Base-by-base conservation (phyloP, 352 stramenopile genomes). In the Phytophthora hybrid region DNA sequence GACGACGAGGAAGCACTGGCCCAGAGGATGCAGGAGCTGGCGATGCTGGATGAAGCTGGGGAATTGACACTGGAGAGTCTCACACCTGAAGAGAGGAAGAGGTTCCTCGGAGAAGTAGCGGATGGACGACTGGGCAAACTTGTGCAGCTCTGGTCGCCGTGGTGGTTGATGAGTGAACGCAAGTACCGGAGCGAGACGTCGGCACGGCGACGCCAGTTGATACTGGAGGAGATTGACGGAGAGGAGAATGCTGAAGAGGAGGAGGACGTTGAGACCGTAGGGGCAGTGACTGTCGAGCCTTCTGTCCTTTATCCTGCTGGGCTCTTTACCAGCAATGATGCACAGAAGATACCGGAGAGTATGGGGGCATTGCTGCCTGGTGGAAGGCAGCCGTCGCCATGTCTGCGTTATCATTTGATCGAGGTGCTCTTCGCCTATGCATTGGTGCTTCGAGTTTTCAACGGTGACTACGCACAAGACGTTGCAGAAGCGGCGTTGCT, bases 351-450 rank as follows among this genome's bases (percentile, higher is more conserved):
- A 73, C 83, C 84, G 3, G 18, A 62, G 13, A 74, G 58, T 47
- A 68, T 91, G 54, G 64, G 47, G 7, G 21, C n/a, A 29, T 19
- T 93, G 11, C 69, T 91, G 6, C 66, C 74, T 16, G 58, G 56
- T 34, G 67, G 67, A 3, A 70, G 53, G 23, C 32, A 73, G 3
- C 80, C 82, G 7, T 87, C 87, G 44, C 80, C 79, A 2, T 78
- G 47, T 11, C 71, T 96, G 10, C 64, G 69, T 21, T 91, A 82
- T 53, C 83, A 96, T 69, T 57, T 94, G 49, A 53, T 93, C 3
- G 89, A 96, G 66, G 37, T 93, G 14, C 57, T 94, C 6, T 92
- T 92, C 46, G 80, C 84, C 2, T 96, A 96, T 63, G 79, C 80
- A 13, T 60, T 90, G n/a, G 77, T 91, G 7, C 71, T 96, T 76